Evolutionary conservation across 75 land plant genomes (phyloP), one percentile per base, ranked within the genome.

Genomic region (Adiantum capillusveneris): DNA sequence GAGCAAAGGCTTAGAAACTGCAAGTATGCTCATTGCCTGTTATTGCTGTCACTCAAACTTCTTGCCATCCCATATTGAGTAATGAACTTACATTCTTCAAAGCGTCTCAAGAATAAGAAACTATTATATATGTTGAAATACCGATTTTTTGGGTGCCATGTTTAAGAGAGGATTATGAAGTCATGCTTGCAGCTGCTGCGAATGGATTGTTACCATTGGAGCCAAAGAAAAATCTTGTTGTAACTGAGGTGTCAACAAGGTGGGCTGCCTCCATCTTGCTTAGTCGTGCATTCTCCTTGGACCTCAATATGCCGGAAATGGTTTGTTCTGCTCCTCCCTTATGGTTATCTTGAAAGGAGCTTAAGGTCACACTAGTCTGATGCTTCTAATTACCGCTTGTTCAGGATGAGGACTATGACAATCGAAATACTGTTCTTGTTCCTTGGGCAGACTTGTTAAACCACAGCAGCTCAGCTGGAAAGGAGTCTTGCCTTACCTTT

Each of bases 401-500:
- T n/a, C 9, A 34, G 37, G 49, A 46, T n/a, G 49, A 20, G 6
- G 49, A 34, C 3, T 34, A 12, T 34, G 22, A 19, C 21, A 59
- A 14, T 11, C 29, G 20, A 22, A 36, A 49, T 5, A 58, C 57
- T 34, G 66, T 65, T n/a, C 48, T 72, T 1, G 75, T 72, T 21
- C 75, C 75, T 12, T 72, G 75, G 75, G 75, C 75, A n/a, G 75
- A 72, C 26, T 58, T 72, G 69, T 44, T 72, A 22, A 72, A 72
- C 56, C 75, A 72, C 21, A 58, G 58, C 37, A 72, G 75, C 37
- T 25, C 42, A 29, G 63, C 69, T 29, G 75, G 75, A 59, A 43
- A 60, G 19, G 75, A 65, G 57, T 72, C 75, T 26, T 72, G 75
- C 45, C 68, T 72, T 3, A 11, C 29, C 18, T 65, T 51, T 30